A percentile compares a stretch with the other conserved stretches of the same genome.
Evolutionary conservation across 495 filamentous ascomycete genomes (phyloP).

Genomic region (Cladorrhinum samala): DNA sequence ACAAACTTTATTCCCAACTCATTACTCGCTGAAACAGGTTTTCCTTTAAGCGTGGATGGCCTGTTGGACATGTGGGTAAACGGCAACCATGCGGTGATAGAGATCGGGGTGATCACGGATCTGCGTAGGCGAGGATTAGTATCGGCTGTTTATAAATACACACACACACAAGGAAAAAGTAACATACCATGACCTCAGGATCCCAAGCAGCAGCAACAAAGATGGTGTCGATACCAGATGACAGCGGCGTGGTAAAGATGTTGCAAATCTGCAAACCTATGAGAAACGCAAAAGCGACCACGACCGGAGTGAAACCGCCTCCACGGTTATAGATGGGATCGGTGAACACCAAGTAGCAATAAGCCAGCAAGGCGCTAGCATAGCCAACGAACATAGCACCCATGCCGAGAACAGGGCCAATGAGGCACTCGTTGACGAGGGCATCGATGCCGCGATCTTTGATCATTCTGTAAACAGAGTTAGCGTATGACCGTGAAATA

Average conservation of each 20-base stretch:
- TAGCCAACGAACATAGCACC: conserved; percentile 79
- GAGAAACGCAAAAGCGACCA: conserved; percentile 78
- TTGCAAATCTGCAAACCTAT: conserved; percentile 83
- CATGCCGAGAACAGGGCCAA: conserved; percentile 86
- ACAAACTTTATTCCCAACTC: background rate
- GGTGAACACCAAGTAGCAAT: conserved; percentile 74
- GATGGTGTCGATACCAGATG: conserved; percentile 69
- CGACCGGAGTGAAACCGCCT: conserved; percentile 55
- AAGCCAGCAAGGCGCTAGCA: conserved; percentile 71
- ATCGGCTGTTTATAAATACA: too few relatives aligned
- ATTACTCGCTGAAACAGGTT: too few relatives aligned
- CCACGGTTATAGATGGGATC: conserved; percentile 67
- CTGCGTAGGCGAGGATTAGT: too few relatives aligned
- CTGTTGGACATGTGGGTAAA: conserved; percentile 77
- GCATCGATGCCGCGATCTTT: conserved; percentile 87
- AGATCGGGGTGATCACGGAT: conserved; percentile 76
- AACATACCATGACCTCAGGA: conserved; percentile 61
- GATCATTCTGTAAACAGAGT: conserved; percentile 55
- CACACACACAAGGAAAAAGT: too few relatives aligned
- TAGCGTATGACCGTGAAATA: background rate
- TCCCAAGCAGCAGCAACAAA: conserved; percentile 89
- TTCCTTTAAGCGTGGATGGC: conserved; percentile 39
- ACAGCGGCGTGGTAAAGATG: conserved; percentile 77
- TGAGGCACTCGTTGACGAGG: conserved; percentile 82
- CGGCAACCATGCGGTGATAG: conserved; percentile 63